phyloP scores from a whole-genome alignment of 2,329 filamentous ascomycete species.

The Emmonsiellopsis sp. region DNA sequence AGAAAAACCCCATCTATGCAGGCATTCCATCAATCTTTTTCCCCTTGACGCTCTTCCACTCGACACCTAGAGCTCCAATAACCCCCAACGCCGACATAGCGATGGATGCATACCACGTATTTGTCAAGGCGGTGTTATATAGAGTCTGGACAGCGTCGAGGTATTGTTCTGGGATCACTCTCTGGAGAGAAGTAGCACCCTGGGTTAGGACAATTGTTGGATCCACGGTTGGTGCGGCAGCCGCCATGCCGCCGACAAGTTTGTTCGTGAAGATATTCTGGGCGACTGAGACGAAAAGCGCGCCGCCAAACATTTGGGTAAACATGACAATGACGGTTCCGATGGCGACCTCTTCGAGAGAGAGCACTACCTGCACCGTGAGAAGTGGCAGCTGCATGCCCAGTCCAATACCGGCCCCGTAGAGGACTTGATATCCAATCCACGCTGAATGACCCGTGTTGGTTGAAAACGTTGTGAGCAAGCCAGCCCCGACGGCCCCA shows the following conservation, averaged over 20 bases:
- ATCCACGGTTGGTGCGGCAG: constrained; percentile 18
- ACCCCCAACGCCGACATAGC: constrained; percentile 27
- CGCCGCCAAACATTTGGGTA: constrained; percentile 27
- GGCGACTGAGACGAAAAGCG: constrained; percentile 27
- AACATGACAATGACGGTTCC: constrained; percentile 29
- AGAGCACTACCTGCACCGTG: constrained; percentile 25
- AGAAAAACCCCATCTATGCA: neutral
- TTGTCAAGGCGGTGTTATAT: constrained; percentile 28
- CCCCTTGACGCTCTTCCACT: constrained; percentile 34
- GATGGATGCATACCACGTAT: constrained; percentile 30
- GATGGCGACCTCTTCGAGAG: constrained; percentile 22
- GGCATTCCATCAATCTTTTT: constrained; percentile 19
- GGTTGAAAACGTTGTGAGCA: constrained; percentile 26
- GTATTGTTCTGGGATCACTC: constrained; percentile 16
- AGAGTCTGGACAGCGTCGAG: constrained; percentile 23
- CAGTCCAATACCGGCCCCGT: constrained; percentile 26
- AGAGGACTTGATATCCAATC: constrained; percentile 32
- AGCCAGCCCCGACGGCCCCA: constrained; percentile 24
- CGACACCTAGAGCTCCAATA: constrained; percentile 25
- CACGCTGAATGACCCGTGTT: constrained; percentile 23
- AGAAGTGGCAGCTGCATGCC: constrained; percentile 28
- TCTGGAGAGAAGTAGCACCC: constrained; percentile 30
- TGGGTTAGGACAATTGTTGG: constrained; percentile 19
- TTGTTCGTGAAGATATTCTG: constrained; percentile 32
- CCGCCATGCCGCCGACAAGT: constrained; percentile 18